These are phyloP conservation scores for Heimioporus sp. DNA, from an alignment of 768 basidiomycete genomes.

Conservation along the genomic window DNA sequence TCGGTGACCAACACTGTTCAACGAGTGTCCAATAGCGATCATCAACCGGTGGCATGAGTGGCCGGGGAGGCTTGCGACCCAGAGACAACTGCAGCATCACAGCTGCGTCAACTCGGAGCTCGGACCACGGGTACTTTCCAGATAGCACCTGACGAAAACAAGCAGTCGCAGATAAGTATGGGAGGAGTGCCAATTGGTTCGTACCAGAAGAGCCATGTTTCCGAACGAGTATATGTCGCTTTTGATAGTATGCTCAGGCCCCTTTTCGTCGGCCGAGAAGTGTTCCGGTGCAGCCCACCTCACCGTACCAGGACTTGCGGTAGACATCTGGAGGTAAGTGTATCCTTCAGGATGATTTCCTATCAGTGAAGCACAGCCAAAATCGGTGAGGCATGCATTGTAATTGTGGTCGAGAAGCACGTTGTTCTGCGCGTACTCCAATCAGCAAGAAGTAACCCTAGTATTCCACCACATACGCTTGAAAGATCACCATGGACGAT, in stretches of 20 bases:
- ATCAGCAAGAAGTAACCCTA: no score
- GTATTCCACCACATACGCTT: not conserved
- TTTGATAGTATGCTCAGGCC: not conserved
- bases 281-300: constrained; percentile 9
- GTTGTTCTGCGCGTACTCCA: constrained; percentile 1
- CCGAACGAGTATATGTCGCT: constrained; percentile 12
- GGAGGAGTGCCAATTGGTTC: not conserved
- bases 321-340: not conserved
- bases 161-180: not conserved
- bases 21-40: constrained; percentile 4
- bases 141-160: not conserved
- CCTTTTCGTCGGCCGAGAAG: constrained; percentile 1
- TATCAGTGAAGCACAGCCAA: constrained; percentile 8
- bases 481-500: constrained; percentile 7
- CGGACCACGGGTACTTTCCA: not conserved
- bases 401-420: constrained; percentile 8
- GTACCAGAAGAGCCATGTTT: constrained; percentile 3
- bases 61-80: not conserved
- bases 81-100: not conserved
- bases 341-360: constrained; percentile 4
- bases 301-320: constrained; percentile 4
- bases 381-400: constrained; percentile 6
- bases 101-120: not conserved
- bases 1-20: constrained; percentile 4
- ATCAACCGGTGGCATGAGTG: constrained; percentile 1